Evolutionary conservation across 2,329 filamentous ascomycete species (phyloP).

Genomic region (Aspergillus pseudoviridinutans): DNA sequence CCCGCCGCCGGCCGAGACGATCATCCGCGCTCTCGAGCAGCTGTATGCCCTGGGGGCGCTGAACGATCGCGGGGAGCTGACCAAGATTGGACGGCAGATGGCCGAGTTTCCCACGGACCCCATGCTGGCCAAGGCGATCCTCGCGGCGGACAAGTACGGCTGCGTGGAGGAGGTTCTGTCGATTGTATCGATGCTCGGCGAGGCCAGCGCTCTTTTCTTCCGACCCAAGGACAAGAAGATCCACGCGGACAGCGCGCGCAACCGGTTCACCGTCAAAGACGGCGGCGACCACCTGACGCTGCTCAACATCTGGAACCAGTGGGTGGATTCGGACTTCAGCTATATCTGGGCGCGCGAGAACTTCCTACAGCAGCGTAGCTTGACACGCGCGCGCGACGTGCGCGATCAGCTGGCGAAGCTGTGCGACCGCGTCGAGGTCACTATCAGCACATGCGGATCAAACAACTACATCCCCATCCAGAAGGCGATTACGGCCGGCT

Average conservation of each 20-base stretch:
- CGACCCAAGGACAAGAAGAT: constrained; percentile 96
- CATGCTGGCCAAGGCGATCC: constrained; percentile 82
- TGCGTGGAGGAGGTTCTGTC: constrained; percentile 90
- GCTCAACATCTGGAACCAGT: constrained; percentile 92
- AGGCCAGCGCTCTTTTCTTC: constrained; percentile 87
- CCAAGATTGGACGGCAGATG: constrained; percentile 89
- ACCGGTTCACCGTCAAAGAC: constrained; percentile 83
- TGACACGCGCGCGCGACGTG: constrained; percentile 85
- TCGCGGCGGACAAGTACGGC: constrained; percentile 84
- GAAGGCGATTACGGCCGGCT: constrained; percentile 83
- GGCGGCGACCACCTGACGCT: constrained; percentile 86
- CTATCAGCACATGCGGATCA: constrained; percentile 62
- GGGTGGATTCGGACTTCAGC: constrained; percentile 87
- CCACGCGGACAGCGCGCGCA: constrained; percentile 84
- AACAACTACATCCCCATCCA: constrained; percentile 74
- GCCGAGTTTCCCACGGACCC: constrained; percentile 91
- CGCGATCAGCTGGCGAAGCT: constrained; percentile 88
- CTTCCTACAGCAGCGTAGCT: constrained; percentile 84
- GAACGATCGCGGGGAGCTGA: constrained; percentile 83
- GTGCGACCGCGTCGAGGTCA: constrained; percentile 88
- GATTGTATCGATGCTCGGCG: constrained; percentile 90
- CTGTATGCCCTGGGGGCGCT: constrained; percentile 87
- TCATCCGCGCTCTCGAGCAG: constrained; percentile 84
- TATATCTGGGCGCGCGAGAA: constrained; percentile 88
- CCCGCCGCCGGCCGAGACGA: constrained; percentile 79